Evolutionary conservation across 768 basidiomycete species (phyloP).

Genomic region (Strobilomyces dryophilus): DNA sequence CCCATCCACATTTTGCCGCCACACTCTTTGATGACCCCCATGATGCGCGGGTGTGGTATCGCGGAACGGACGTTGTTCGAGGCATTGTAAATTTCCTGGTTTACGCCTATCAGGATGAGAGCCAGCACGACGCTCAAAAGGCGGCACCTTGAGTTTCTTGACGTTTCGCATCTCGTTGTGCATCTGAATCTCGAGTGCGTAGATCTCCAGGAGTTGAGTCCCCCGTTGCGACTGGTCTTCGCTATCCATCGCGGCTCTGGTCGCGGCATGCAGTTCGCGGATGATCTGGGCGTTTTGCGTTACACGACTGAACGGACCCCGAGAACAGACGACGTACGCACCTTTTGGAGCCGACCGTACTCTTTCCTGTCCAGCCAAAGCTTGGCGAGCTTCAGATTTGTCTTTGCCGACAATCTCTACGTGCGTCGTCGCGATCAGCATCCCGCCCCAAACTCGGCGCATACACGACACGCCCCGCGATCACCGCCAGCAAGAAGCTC

Average conservation of each 20-base stretch:
- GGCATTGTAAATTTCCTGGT: constrained; percentile 96
- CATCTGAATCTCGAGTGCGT: constrained; percentile 99
- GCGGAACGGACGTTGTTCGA: constrained; percentile 90
- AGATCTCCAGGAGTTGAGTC: constrained; percentile 92
- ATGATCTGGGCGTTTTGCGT: constrained; percentile 49
- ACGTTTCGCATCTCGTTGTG: constrained; percentile 94
- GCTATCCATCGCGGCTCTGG: constrained; percentile 54
- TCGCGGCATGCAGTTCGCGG: constrained; percentile 68
- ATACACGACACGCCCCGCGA: neutral
- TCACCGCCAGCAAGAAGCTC: constrained; percentile 11
- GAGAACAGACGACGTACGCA: constrained; percentile 27
- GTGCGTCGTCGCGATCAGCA: neutral
- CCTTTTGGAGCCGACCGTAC: constrained; percentile 78
- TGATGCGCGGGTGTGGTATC: constrained; percentile 96
- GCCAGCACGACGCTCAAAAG: neutral
- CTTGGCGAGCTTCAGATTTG: constrained; percentile 95
- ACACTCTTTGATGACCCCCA: constrained; percentile 99
- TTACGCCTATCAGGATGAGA: constrained; percentile 1
- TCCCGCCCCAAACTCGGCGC: neutral
- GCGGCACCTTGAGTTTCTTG: constrained; percentile 85
- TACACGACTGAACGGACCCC: neutral
- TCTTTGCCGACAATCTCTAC: constrained; percentile 90
- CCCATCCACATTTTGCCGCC: constrained; percentile 99
- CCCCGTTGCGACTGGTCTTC: constrained; percentile 91
- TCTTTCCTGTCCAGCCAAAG: constrained; percentile 96